These are phyloP conservation scores for Arthroderma sp. DNA, from an alignment of 2,329 filamentous ascomycete genomes.

Conservation along the genomic window DNA sequence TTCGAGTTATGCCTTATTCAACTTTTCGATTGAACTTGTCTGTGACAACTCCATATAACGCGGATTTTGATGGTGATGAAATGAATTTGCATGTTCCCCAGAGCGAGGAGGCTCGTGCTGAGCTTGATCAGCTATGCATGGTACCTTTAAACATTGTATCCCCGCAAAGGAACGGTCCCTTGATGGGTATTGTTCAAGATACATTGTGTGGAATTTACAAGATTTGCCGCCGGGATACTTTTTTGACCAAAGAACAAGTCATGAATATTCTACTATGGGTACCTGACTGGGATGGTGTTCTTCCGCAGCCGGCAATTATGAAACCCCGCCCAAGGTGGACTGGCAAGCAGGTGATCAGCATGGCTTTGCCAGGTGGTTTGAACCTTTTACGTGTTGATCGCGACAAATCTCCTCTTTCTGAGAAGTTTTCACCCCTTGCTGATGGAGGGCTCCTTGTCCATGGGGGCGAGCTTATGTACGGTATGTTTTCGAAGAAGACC, in stretches of 20 bases:
- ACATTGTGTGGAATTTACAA: conserved; percentile 95
- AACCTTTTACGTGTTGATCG: conserved; percentile 57
- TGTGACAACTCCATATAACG: conserved; percentile 97
- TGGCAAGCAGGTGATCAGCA: conserved; percentile 91
- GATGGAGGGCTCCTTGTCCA: conserved; percentile 75
- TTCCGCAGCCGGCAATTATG: conserved; percentile 83
- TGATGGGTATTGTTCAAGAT: conserved; percentile 99
- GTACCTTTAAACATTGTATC: conserved; percentile 99
- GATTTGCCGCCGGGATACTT: conserved; percentile 82
- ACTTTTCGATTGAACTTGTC: conserved; percentile 96
- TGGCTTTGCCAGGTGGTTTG: conserved; percentile 78
- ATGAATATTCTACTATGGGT: conserved; percentile 99
- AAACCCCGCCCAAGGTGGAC: conserved; percentile 92
- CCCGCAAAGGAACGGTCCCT: conserved; percentile 84
- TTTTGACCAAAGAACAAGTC: conserved; percentile 77
- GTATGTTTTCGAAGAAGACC: conserved; percentile 82
- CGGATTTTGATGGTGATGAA: conserved; percentile 98
- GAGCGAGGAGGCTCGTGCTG: conserved; percentile 88
- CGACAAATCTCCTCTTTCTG: conserved; percentile 42
- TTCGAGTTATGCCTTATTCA: conserved; percentile 96
- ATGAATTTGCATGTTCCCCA: conserved; percentile 99
- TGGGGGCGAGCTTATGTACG: conserved; percentile 78
- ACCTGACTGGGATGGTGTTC: conserved; percentile 89
- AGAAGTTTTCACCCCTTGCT: conserved; percentile 47
- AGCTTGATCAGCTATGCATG: conserved; percentile 87